Conservation (phyloP, 148 eudicot species). For the Cornus suecica region DNA sequence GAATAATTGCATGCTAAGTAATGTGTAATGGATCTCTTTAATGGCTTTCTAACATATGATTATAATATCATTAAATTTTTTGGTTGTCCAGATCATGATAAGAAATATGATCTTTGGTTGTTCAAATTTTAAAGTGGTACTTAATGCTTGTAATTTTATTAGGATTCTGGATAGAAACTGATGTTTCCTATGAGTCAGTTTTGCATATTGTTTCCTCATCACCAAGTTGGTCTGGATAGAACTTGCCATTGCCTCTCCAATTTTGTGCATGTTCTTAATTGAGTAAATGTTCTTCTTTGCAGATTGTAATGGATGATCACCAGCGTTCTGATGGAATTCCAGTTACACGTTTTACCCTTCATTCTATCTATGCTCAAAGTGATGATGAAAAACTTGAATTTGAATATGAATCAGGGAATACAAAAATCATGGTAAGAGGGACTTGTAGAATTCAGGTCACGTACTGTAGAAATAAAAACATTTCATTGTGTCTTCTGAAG, state of each 20-base stretch:
- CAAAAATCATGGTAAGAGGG: constrained; percentile 79
- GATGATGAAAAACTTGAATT: constrained; percentile 96
- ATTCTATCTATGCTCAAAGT: constrained; percentile 89
- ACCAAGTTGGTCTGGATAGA: neutral
- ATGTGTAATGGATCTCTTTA: neutral
- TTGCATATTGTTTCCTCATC: neutral
- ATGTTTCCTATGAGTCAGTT: neutral
- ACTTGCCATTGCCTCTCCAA: neutral
- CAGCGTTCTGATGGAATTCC: constrained; percentile 97
- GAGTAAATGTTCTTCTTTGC: constrained; percentile 20
- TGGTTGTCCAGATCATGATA: no score
- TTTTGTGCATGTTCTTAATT: neutral
- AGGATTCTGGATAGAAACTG: no score
- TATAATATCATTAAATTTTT: no score
- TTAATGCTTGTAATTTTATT: no score
- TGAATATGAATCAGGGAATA: constrained; percentile 97
- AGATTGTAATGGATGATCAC: constrained; percentile 99
- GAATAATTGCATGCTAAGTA: neutral
- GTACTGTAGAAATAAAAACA: neutral
- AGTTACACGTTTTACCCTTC: constrained; percentile 88
- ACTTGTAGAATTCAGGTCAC: neutral
- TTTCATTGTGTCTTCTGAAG: neutral
- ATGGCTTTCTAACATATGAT: no score
- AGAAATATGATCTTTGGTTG: no score
- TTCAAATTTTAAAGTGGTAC: no score